Evolutionary conservation across 768 basidiomycete species (phyloP), one percentile per base, ranked within the genome.

Genomic region (Boletus sensibilis): DNA sequence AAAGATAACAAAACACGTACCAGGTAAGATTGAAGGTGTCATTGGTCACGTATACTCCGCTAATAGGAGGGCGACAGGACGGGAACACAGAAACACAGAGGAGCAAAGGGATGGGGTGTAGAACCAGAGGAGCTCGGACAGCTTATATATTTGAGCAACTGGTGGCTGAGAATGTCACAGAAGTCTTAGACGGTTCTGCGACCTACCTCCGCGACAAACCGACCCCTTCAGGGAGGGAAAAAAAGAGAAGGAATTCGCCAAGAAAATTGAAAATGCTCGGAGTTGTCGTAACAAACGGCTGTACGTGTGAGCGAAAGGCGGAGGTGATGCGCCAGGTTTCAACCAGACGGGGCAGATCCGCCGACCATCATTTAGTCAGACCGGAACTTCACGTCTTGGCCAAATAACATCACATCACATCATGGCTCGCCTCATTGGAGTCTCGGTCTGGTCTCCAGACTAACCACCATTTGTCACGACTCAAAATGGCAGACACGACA

Each of bases 21-120:
- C 72, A 49, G 72, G 72, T 40, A 73, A 48, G 37, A 41, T 55
- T 41, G 60, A 51, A 40, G 38, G 54, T 20, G 60, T 45, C 72
- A 74, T 74, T 23, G 43, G 38, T 41, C 27, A 35, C 49, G 54
- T 57, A 64, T 34, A 21, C 27, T 57, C 46, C 3, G 42, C 47
- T 41, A 27, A 55, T 27, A 43, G 42, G 52, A 47, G 49, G 18
- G 40, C 18, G 50, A 40, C 38, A 43, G 35, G 51, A 40, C 12
- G 25, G 44, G 4, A 16, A 31, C 11, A 7, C 41, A 42, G 42
- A 43, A 10, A 56, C 5, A 25, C 33, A 25, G 53, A 55, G 37
- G 52, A 45, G 35, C 23, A 39, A 27, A n/a, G 34, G 39, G 18
- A 21, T 27, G 39, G 40, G 53, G 7, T 56, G 23, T 33, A 5